Conservation (phyloP, 2,329 filamentous ascomycete genomes). For the Coniella lustricola region DNA sequence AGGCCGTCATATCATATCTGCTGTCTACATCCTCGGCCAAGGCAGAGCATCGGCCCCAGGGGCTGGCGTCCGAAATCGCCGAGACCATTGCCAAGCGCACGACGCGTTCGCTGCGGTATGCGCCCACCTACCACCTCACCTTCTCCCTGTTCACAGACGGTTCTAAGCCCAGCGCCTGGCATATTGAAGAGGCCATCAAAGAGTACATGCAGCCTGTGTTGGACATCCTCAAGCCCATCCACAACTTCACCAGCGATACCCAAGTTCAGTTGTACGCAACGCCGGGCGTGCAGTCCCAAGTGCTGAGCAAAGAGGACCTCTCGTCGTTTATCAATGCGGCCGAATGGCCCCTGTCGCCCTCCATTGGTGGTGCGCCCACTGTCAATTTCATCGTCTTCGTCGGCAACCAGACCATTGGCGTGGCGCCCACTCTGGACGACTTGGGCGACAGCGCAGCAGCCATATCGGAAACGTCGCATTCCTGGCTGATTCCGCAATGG, state of each 20-base stretch:
- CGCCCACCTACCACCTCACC: slow-evolving; percentile 88
- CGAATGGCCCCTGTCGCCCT: slow-evolving; percentile 93
- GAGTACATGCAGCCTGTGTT: slow-evolving; percentile 79
- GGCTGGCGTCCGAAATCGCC: slow-evolving; percentile 42
- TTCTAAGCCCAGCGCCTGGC: slow-evolving; percentile 76
- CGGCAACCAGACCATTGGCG: slow-evolving; percentile 64
- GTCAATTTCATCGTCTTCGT: slow-evolving; percentile 95
- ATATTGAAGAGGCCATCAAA: slow-evolving; percentile 74
- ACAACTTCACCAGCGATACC: slow-evolving; percentile 92
- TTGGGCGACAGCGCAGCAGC: slow-evolving; percentile 23
- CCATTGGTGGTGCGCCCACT: slow-evolving; percentile 86
- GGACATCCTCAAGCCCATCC: slow-evolving; percentile 70
- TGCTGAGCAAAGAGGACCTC: slow-evolving; percentile 76
- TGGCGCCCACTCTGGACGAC: slow-evolving; percentile 18
- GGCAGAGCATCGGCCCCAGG: slow-evolving; percentile 33
- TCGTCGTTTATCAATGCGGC: slow-evolving; percentile 95
- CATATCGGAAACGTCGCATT: slow-evolving; percentile 45
- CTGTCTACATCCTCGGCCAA: slow-evolving; percentile 51
- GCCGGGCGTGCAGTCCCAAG: slow-evolving; percentile 53
- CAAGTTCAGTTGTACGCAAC: slow-evolving; percentile 93
- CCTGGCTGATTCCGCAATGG: slow-evolving; percentile 96
- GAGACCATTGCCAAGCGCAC: slow-evolving; percentile 61
- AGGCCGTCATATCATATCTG: slow-evolving; percentile 72
- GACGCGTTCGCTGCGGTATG: slow-evolving; percentile 81
- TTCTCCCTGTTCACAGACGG: slow-evolving; percentile 89